Evolutionary conservation across 768 basidiomycete genomes (phyloP).

Genomic region (Ramaria rubella): DNA sequence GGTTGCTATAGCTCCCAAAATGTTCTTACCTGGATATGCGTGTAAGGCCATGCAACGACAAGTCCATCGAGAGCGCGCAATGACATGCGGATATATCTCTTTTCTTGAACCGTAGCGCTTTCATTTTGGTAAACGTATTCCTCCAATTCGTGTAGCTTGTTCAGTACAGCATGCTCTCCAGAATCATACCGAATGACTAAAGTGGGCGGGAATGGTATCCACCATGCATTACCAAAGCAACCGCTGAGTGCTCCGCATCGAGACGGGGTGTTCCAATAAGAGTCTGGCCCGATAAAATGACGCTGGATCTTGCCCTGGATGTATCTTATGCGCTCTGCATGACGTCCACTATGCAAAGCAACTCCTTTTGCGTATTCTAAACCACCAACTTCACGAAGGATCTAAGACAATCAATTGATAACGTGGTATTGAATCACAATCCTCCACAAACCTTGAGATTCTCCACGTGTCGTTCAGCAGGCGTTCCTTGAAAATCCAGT

Average conservation of each 20-base stretch:
- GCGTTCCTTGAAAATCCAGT: constrained; percentile 52
- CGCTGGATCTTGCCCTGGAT: constrained; percentile 49
- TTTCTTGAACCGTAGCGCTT: constrained; percentile 37
- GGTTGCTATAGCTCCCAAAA: too few relatives aligned
- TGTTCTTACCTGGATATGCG: constrained; percentile 42
- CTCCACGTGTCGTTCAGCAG: constrained; percentile 68
- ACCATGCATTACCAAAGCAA: constrained; percentile 73
- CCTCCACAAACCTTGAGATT: constrained; percentile 57
- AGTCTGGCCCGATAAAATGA: constrained; percentile 63
- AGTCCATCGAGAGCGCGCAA: constrained; percentile 61
- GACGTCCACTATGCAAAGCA: constrained; percentile 39
- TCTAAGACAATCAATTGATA: constrained; percentile 34
- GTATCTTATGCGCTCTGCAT: constrained; percentile 38
- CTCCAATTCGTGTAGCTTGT: constrained; percentile 45
- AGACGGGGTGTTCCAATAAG: constrained; percentile 49
- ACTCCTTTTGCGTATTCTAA: constrained; percentile 48
- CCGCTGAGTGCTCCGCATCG: constrained; percentile 33
- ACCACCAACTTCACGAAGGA: constrained; percentile 64
- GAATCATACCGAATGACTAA: constrained; percentile 66
- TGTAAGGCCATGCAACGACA: constrained; percentile 57
- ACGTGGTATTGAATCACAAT: not conserved
- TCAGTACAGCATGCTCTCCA: constrained; percentile 43
- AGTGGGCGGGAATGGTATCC: constrained; percentile 73
- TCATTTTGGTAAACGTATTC: constrained; percentile 59
- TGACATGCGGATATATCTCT: constrained; percentile 53